A percentile compares a stretch with the other conserved stretches of the same genome.
phyloP scores from a whole-genome alignment of 768 basidiomycete genomes.

The Hygrocybe coccinea region DNA sequence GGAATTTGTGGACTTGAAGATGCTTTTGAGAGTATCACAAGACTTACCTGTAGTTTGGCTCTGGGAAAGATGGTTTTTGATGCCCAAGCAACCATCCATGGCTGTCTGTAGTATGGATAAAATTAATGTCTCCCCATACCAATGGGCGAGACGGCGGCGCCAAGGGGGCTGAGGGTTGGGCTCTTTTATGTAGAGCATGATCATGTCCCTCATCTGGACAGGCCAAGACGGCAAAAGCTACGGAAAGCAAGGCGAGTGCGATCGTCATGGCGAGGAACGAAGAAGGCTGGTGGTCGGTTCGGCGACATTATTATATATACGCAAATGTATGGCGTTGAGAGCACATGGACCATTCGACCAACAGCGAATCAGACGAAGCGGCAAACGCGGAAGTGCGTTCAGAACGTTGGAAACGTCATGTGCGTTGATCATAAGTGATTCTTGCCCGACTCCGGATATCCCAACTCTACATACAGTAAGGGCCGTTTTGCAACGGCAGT shows the following conservation, averaged over 20 bases:
- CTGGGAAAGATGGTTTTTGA: constrained; percentile 65
- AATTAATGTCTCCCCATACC: constrained; percentile 66
- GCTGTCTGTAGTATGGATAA: constrained; percentile 68
- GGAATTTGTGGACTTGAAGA: neutral
- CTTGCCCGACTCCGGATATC: too few species aligned
- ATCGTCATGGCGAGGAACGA: too few species aligned
- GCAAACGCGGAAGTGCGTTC: too few species aligned
- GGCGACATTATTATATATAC: too few species aligned
- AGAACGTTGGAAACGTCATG: too few species aligned
- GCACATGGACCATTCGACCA: too few species aligned
- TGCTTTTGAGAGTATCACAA: neutral
- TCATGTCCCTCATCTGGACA: constrained; percentile 10
- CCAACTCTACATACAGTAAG: too few species aligned
- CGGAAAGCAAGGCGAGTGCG: neutral
- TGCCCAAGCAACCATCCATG: constrained; percentile 81
- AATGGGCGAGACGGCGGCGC: constrained; percentile 51
- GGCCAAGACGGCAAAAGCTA: neutral
- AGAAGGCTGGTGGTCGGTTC: too few species aligned
- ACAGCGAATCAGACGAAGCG: too few species aligned
- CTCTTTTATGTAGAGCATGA: constrained; percentile 34
- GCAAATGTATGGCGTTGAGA: too few species aligned
- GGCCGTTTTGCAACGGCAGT: too few species aligned
- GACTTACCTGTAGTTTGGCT: constrained; percentile 67
- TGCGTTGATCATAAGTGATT: too few species aligned
- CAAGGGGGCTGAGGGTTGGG: constrained; percentile 37